Evolutionary conservation across 768 basidiomycete species (phyloP), one percentile per base, ranked within the genome.

Genomic region (Mycena olivaceomarginata): DNA sequence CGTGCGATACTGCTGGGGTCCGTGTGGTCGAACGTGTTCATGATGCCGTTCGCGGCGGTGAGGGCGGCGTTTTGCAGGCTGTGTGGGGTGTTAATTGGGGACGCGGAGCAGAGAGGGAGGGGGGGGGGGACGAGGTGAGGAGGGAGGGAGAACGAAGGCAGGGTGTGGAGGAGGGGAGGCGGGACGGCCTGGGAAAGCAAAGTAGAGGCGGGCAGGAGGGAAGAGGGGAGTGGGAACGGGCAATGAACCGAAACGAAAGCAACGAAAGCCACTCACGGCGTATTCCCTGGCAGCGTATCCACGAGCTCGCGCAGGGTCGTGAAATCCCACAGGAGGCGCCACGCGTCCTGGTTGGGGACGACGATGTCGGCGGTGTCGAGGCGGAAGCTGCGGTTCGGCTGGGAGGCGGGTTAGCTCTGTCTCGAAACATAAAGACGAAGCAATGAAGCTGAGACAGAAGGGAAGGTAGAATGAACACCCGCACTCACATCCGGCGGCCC

Each of bases 51-150:
- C 1, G 95, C 95, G 11, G 89, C 89, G 0, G 87, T 87, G 11
- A 96, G 85, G 0, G 95, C 96, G 82, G 93, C 91, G 85, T 96
- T 97, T 85, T 97, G 96, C 43, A 99, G 87, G 7, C 89, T 90
- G 68, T 7, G 48, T 31, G 31, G 3, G 4, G 31, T 31, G 31
- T 31, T 31, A 31, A 3, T 31, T 31, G 31, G 4, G 31, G 31
- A 31, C 31, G 59, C 25, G 18, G 2, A 18, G 18, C 15, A 48
- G 13, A 20, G 16, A 53, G 18, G 51, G 6, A 7, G n/a, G n/a
- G n/a, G n/a, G n/a, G 51, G n/a, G 51, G 4, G 20, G 18, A 4
- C n/a, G 8, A 15, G 5, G 7, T 8, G 20, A n/a, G 20, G 9
- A 22, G n/a, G 4, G 51, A 48, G 15, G n/a, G n/a, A n/a, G n/a